Conservation (phyloP, 108 stramenopile species). For the Mediolabrus comicus region DNA sequence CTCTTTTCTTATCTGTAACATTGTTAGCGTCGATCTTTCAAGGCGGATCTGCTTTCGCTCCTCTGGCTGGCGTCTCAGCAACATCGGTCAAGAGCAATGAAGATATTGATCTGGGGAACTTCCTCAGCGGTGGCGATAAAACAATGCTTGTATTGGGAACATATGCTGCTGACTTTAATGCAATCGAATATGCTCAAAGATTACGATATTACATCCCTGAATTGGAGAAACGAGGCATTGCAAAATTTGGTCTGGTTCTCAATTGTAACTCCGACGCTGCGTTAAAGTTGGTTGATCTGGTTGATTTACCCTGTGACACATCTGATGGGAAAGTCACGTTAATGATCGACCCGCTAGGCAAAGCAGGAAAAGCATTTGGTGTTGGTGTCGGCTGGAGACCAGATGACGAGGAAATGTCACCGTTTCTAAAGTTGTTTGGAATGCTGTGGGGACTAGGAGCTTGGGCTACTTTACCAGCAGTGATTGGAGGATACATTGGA, state of each 20-base stretch:
- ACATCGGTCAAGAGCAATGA: constrained; percentile 30
- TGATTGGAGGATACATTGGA: constrained; percentile 90
- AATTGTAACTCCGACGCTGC: constrained; percentile 74
- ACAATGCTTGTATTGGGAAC: constrained; percentile 62
- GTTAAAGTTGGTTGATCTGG: constrained; percentile 47
- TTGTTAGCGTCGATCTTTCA: background rate
- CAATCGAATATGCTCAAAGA: constrained; percentile 88
- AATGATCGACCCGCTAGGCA: constrained; percentile 76
- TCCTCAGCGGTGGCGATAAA: constrained; percentile 21
- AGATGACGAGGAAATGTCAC: constrained; percentile 74
- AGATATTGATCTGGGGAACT: constrained; percentile 30
- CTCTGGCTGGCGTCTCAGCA: constrained; percentile 29
- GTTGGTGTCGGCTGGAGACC: constrained; percentile 77
- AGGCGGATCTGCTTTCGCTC: constrained; percentile 18
- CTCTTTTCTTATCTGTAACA: background rate
- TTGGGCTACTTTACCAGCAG: constrained; percentile 89
- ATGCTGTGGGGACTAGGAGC: constrained; percentile 92
- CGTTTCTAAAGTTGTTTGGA: constrained; percentile 85
- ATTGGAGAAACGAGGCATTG: constrained; percentile 57
- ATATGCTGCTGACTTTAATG: constrained; percentile 91
- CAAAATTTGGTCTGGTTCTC: constrained; percentile 70
- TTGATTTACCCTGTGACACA: constrained; percentile 57
- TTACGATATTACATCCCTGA: constrained; percentile 79
- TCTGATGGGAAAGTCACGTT: constrained; percentile 51
- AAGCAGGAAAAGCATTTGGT: constrained; percentile 73